Evolutionary conservation across 1,284 basidiomycete genomes (phyloP).

Genomic region (Tremellales sp.): DNA sequence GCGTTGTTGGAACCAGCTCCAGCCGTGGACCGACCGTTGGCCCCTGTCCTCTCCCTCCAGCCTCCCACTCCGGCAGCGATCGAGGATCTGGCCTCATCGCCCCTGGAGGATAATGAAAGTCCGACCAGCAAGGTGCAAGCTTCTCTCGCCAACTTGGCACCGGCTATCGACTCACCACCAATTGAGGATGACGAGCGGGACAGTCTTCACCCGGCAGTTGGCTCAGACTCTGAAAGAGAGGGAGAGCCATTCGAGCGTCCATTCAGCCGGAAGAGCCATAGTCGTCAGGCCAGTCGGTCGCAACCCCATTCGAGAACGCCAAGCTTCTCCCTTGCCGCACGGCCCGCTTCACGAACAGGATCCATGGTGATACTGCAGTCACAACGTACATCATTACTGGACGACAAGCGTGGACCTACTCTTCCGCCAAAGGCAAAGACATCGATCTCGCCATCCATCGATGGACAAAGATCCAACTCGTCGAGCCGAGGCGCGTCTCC

Average conservation of each 20-base stretch:
- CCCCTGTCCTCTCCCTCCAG: conserved; percentile 16
- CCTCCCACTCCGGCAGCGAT: conserved; percentile 36
- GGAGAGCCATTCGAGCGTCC: conserved; percentile 9
- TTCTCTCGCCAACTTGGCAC: background rate
- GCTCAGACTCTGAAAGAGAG: conserved; percentile 20
- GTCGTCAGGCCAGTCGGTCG: conserved; percentile 5
- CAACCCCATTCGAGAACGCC: background rate
- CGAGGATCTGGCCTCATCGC: conserved; percentile 19
- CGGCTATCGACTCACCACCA: background rate
- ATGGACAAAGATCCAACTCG: conserved; percentile 11
- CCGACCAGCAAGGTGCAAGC: background rate
- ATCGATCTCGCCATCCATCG: conserved; percentile 1
- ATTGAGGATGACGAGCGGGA: conserved; percentile 16
- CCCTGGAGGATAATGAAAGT: conserved; percentile 23
- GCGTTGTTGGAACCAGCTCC: no score
- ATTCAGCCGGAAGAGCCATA: background rate
- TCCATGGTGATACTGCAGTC: background rate
- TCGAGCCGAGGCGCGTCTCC: conserved; percentile 4
- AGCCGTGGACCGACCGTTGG: background rate
- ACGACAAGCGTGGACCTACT: conserved; percentile 1
- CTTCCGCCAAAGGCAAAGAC: conserved; percentile 2
- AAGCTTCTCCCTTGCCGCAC: background rate
- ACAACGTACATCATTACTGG: background rate
- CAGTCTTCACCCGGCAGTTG: conserved; percentile 22
- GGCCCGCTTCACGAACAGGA: background rate